A percentile compares a stretch with the other conserved stretches of the same genome.
These are phyloP conservation scores for Mucor mucedo DNA, from an alignment of 371 early-diverging fungal genomes.

Conservation along the genomic window DNA sequence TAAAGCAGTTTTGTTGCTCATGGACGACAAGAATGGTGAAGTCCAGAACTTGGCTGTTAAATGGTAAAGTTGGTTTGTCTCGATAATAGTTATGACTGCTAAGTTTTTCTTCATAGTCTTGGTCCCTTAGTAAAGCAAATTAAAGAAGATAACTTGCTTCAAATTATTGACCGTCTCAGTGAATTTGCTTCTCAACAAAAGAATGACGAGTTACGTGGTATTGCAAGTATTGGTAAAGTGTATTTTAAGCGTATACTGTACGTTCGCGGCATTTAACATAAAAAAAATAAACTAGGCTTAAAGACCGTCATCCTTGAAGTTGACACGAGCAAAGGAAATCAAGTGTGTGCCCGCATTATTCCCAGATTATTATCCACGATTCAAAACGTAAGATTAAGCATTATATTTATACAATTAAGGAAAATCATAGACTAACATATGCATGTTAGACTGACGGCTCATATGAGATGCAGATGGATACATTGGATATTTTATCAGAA, in stretches of 20 bases:
- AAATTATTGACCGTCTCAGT: conserved; percentile 74
- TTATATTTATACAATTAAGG: not conserved
- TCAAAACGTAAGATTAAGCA: conserved; percentile 49
- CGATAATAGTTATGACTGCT: not conserved
- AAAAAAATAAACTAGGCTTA: conserved; percentile 42
- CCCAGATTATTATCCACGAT: conserved; percentile 68
- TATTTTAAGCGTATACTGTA: not conserved
- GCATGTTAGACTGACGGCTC: conserved; percentile 45
- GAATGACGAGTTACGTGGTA: conserved; percentile 73
- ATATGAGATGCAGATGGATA: conserved; percentile 81
- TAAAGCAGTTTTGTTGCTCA: conserved; percentile 71
- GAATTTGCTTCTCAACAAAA: conserved; percentile 56
- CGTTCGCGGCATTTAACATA: not conserved
- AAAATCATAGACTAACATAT: not conserved
- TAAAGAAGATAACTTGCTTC: conserved; percentile 66
- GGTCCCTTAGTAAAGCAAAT: conserved; percentile 79
- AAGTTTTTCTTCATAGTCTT: conserved; percentile 52
- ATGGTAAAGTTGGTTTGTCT: conserved; percentile 56
- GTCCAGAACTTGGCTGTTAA: conserved; percentile 94
- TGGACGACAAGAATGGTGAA: conserved; percentile 89
- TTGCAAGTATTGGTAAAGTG: conserved; percentile 77
- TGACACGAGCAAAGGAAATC: conserved; percentile 44
- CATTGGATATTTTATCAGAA: conserved; percentile 86
- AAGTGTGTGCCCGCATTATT: conserved; percentile 63
- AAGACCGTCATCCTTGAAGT: conserved; percentile 84